Conservation (phyloP, 129 eudicot genomes). For the Tanacetum coccineum region DNA sequence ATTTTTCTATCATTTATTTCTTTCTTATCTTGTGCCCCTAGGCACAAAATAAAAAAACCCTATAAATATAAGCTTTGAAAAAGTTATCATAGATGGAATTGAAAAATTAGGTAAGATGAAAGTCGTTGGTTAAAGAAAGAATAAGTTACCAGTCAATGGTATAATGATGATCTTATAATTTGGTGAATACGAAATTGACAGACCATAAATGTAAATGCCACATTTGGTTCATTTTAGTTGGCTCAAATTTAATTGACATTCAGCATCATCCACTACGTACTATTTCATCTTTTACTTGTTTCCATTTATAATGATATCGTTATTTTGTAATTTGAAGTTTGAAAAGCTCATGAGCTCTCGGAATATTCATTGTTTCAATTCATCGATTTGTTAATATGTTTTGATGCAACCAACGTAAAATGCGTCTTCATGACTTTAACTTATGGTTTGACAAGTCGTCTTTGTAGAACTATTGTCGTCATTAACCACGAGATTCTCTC, state of each 20-base stretch:
- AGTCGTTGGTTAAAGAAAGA: too few species aligned
- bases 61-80: too few species aligned
- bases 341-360: too few species aligned
- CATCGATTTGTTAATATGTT: neutral
- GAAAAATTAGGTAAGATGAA: too few species aligned
- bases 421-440: neutral
- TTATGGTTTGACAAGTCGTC: slow-evolving; percentile 9
- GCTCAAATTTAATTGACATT: slow-evolving; percentile 20
- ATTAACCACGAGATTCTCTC: slow-evolving; percentile 9
- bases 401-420: neutral
- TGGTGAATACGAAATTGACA: slow-evolving; percentile 26
- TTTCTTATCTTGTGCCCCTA: too few species aligned
- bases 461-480: neutral
- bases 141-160: too few species aligned
- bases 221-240: slow-evolving; percentile 19
- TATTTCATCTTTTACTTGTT: slow-evolving; percentile 9
- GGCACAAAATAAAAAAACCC: too few species aligned
- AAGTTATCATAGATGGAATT: too few species aligned
- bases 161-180: slow-evolving; percentile 18
- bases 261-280: slow-evolving; percentile 11
- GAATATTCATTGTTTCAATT: neutral
- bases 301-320: neutral
- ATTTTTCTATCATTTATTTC: too few species aligned
- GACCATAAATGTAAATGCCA: slow-evolving; percentile 30
- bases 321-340: too few species aligned